Conservation (phyloP, 176 grass and related monocot species). For the Phoenix roebelenii region DNA sequence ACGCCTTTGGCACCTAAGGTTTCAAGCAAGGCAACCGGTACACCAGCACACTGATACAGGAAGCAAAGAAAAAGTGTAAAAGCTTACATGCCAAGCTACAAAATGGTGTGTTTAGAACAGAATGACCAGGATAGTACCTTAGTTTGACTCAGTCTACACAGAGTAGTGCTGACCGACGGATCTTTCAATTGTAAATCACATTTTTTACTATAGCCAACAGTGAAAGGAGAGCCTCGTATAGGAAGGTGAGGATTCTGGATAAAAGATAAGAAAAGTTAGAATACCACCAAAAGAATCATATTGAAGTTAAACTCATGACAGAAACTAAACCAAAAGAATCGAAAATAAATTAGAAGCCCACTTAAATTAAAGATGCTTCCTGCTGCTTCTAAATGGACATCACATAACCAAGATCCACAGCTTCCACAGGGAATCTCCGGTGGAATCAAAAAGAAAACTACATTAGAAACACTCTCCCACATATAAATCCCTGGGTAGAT, state of each 20-base stretch:
- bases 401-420: too few species aligned
- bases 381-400: too few species aligned
- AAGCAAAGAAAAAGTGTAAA: conserved; percentile 11
- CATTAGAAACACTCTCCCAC: too few species aligned
- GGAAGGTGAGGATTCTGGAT: conserved; percentile 65
- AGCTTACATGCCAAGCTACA: conserved; percentile 14
- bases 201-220: conserved; percentile 70
- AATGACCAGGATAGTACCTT: conserved; percentile 40
- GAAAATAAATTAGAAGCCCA: neutral
- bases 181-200: conserved; percentile 65
- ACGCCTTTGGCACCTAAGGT: conserved; percentile 50
- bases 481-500: too few species aligned
- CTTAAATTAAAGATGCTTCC: too few species aligned
- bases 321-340: neutral
- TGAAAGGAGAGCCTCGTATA: conserved; percentile 61
- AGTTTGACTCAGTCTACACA: conserved; percentile 73
- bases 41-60: conserved; percentile 24
- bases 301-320: conserved; percentile 12
- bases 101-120: conserved; percentile 9
- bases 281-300: neutral
- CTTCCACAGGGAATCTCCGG: too few species aligned
- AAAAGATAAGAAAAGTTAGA: conserved; percentile 16
- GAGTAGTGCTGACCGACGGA: conserved; percentile 37
- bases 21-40: conserved; percentile 47
- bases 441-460: too few species aligned